Conservation (phyloP, 768 basidiomycete species). For the Boletus pseudopeckii region DNA sequence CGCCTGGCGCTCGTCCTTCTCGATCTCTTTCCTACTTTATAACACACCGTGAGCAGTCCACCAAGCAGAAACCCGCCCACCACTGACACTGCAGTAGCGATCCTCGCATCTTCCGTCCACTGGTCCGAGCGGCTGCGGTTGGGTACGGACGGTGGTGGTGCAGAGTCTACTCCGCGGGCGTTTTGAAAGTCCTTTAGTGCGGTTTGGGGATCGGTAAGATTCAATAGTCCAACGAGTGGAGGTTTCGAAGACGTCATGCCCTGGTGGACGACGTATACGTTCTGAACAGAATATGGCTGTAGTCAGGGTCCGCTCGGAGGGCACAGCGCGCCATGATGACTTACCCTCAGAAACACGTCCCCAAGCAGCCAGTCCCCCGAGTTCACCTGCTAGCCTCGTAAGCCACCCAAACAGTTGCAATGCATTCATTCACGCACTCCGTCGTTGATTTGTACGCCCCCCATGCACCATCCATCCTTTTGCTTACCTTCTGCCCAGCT, state of each 20-base stretch:
- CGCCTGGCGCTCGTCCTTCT: conserved; percentile 2
- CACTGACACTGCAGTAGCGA: conserved; percentile 24
- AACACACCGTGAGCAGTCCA: conserved; percentile 22
- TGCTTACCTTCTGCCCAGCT: conserved; percentile 44
- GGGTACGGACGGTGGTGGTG: conserved; percentile 21
- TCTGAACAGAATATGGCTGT: conserved; percentile 33
- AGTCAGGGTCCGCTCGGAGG: neutral
- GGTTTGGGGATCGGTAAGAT: conserved; percentile 37
- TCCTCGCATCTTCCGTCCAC: conserved; percentile 16
- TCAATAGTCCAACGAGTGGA: conserved; percentile 45
- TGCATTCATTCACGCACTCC: conserved; percentile 30
- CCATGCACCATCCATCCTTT: conserved; percentile 50
- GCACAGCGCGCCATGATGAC: conserved; percentile 13
- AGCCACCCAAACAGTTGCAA: neutral
- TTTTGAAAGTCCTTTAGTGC: conserved; percentile 40
- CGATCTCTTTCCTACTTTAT: conserved; percentile 5
- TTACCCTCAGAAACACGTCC: conserved; percentile 53
- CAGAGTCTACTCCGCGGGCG: conserved; percentile 42
- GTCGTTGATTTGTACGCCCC: conserved; percentile 55
- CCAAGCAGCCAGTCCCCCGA: conserved; percentile 62
- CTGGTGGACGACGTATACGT: conserved; percentile 52
- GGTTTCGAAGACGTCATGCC: conserved; percentile 36
- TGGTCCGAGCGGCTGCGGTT: conserved; percentile 2
- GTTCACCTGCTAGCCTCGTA: conserved; percentile 35
- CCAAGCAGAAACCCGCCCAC: conserved; percentile 39